phyloP scores from a whole-genome alignment of 768 basidiomycete genomes.

The Pleurotus giganteus region DNA sequence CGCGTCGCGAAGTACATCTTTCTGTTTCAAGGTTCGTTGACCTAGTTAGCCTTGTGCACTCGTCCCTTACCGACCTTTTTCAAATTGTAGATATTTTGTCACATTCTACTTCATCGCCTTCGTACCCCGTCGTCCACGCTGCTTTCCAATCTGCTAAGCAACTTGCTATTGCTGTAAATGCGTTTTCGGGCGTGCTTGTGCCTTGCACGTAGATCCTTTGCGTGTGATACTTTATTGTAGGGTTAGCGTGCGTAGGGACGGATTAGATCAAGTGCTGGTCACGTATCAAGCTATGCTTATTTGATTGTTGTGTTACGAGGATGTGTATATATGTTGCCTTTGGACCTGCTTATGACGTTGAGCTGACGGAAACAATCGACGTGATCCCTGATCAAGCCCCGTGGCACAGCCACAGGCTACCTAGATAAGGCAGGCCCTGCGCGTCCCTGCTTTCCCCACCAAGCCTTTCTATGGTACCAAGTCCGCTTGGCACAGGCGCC shows the following conservation, averaged over 20 bases:
- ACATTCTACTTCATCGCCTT: slow-evolving; percentile 27
- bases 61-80: background rate
- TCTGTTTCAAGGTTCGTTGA: slow-evolving; percentile 51
- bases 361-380: background rate
- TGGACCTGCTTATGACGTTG: too few species aligned
- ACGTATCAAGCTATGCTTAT: too few species aligned
- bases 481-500: slow-evolving; percentile 4
- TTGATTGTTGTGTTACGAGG: too few species aligned
- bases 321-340: too few species aligned
- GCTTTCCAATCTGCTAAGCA: slow-evolving; percentile 44
- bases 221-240: background rate
- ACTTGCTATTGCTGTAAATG: slow-evolving; percentile 49
- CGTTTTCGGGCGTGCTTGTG: too few species aligned
- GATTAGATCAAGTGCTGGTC: background rate
- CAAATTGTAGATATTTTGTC: slow-evolving; percentile 22
- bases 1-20: slow-evolving; percentile 62
- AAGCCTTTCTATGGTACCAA: slow-evolving; percentile 7
- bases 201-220: too few species aligned
- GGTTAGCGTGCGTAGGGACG: background rate
- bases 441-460: background rate
- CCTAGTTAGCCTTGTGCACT: background rate
- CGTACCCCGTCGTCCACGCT: slow-evolving; percentile 41
- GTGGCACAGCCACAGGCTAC: background rate
- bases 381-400: background rate
- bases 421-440: background rate